phyloP scores from a whole-genome alignment of 139 green algal species.

The Chlorella sp. region DNA sequence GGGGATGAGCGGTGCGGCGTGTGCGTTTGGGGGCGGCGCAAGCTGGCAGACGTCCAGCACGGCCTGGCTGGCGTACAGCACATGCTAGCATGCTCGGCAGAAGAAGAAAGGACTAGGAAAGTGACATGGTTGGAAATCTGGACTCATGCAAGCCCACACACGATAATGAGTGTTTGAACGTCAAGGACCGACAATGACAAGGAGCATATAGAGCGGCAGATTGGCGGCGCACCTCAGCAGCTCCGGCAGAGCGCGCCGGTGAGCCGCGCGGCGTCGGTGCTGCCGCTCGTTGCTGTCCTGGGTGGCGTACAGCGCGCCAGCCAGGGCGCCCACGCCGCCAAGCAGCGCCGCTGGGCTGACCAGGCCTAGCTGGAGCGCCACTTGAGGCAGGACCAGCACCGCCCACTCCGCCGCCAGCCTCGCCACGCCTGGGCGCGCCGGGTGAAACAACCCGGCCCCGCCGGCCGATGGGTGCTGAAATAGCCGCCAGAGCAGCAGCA shows the following conservation, averaged over 20 bases:
- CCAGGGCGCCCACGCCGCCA: background rate
- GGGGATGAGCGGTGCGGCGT: no score
- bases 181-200: no score
- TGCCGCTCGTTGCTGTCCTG: conserved; percentile 16
- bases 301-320: background rate
- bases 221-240: background rate
- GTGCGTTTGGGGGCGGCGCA: no score
- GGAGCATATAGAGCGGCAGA: no score
- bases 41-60: no score
- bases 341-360: conserved; percentile 1
- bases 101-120: background rate
- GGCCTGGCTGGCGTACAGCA: background rate
- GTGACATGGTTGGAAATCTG: background rate
- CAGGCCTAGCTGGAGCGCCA: conserved; percentile 37
- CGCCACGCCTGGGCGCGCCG: background rate
- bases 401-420: conserved; percentile 37
- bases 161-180: background rate
- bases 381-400: conserved; percentile 23
- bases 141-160: background rate
- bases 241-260: background rate
- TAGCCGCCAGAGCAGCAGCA: conserved; percentile 13
- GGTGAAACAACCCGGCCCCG: background rate
- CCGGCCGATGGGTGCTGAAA: background rate
- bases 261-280: background rate
- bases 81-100: background rate